A percentile compares a stretch with the other conserved stretches of the same genome.
These are phyloP conservation scores for Jackrogersella minutella DNA, from an alignment of 495 filamentous ascomycete genomes.

Conservation along the genomic window DNA sequence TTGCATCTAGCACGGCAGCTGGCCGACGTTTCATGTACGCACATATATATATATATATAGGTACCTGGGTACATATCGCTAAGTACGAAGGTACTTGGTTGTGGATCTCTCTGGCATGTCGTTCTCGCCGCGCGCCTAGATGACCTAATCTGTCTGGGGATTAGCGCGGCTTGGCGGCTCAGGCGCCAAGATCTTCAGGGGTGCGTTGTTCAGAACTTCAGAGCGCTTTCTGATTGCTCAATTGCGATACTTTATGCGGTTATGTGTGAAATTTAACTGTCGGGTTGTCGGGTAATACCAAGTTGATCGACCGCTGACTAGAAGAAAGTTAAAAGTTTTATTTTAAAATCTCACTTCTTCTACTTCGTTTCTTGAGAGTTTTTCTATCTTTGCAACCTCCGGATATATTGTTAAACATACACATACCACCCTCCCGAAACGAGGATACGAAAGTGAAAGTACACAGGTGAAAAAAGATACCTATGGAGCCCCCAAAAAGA, in stretches of 20 bases:
- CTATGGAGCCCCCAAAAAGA: too few species aligned
- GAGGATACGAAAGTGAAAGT: too few species aligned
- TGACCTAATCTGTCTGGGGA: constrained; percentile 22
- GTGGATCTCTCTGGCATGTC: constrained; percentile 7
- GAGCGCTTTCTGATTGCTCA: constrained; percentile 9
- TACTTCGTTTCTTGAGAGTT: background rate
- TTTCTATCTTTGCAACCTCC: background rate
- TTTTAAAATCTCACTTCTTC: too few species aligned
- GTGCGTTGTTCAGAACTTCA: background rate
- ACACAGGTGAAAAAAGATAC: too few species aligned
- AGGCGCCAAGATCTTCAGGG: constrained; percentile 39
- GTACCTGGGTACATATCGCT: background rate
- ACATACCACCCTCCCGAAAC: background rate
- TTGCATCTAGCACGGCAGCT: background rate
- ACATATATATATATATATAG: too few species aligned
- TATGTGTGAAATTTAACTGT: too few species aligned
- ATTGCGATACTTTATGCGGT: too few species aligned
- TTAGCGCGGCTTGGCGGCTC: constrained; percentile 27
- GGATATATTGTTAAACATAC: background rate
- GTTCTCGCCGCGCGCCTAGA: constrained; percentile 33
- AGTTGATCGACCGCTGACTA: too few species aligned
- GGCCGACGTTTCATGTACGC: too few species aligned
- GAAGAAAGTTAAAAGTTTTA: too few species aligned
- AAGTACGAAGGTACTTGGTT: background rate
- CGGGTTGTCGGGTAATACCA: too few species aligned